Evolutionary conservation across 306 rosid genomes (phyloP).

Genomic region (Astragalus membranaceus): DNA sequence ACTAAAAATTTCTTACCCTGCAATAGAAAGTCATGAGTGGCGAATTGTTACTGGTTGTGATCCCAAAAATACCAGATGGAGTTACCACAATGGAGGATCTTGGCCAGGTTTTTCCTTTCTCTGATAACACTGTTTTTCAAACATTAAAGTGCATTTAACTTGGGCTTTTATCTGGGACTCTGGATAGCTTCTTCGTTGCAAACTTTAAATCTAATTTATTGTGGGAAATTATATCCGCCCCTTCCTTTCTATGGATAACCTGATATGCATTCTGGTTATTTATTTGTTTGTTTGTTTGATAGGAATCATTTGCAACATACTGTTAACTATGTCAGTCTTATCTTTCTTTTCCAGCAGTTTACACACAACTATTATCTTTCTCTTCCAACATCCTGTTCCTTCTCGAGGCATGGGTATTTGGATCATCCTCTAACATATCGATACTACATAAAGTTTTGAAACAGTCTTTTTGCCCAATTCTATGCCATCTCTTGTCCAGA

Average conservation of each 20-base stretch:
- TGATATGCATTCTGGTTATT: background rate
- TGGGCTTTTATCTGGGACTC: background rate
- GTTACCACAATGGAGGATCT: conserved; percentile 94
- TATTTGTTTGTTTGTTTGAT: background rate
- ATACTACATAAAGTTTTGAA: background rate
- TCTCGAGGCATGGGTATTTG: background rate
- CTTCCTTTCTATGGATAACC: background rate
- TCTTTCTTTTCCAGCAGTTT: background rate
- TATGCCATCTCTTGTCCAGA: background rate
- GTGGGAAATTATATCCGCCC: background rate
- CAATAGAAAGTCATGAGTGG: conserved; percentile 91
- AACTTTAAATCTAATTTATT: background rate
- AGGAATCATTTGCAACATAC: background rate
- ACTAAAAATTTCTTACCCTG: conserved; percentile 73
- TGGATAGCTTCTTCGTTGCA: background rate
- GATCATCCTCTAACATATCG: background rate
- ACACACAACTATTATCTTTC: background rate
- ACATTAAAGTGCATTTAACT: conserved; percentile 11
- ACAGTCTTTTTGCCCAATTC: background rate
- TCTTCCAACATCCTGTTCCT: background rate
- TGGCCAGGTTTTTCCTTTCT: conserved; percentile 81
- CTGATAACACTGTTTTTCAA: background rate
- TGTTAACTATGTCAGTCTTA: background rate
- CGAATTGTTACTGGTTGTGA: conserved; percentile 84
- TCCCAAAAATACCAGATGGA: conserved; percentile 96